Evolutionary conservation across 495 filamentous ascomycete species (phyloP).

Genomic region (Talaromyces stipitatus): DNA sequence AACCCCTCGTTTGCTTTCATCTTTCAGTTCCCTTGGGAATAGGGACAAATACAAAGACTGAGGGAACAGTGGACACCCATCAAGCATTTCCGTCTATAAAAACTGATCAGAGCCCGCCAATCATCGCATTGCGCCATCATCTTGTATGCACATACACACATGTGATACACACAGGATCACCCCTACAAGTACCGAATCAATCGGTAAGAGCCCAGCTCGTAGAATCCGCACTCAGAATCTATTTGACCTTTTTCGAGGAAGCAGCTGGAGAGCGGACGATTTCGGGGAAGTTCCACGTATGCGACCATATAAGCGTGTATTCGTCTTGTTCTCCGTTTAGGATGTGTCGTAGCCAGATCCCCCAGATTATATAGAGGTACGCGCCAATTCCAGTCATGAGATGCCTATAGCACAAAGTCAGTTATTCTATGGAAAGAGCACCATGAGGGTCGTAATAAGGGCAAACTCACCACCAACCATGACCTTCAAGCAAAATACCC

Average conservation of each 20-base stretch:
- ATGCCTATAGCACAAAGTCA: constrained; percentile 43
- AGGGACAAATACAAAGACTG: too few relatives aligned
- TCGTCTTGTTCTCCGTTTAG: constrained; percentile 70
- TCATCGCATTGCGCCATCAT: not conserved
- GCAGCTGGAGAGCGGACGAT: constrained; percentile 38
- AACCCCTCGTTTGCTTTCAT: not conserved
- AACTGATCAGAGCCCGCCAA: not conserved
- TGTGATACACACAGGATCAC: not conserved
- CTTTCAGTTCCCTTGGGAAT: too few relatives aligned
- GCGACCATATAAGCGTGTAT: constrained; percentile 67
- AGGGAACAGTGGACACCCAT: not conserved
- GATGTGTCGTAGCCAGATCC: constrained; percentile 77
- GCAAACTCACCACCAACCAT: constrained; percentile 88
- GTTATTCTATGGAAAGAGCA: not conserved
- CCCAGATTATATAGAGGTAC: constrained; percentile 80
- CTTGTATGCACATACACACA: constrained; percentile 10
- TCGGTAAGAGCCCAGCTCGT: not conserved
- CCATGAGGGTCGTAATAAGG: not conserved
- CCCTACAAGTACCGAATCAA: not conserved
- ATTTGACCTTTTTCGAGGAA: not conserved
- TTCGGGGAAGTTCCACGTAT: constrained; percentile 57
- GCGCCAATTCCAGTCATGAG: constrained; percentile 61
- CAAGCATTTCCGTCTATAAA: not conserved
- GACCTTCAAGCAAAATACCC: constrained; percentile 84
- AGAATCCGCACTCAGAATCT: not conserved